These are phyloP conservation scores for Nigrospora osmanthi DNA, from an alignment of 2,329 filamentous ascomycete genomes.

Conservation along the genomic window DNA sequence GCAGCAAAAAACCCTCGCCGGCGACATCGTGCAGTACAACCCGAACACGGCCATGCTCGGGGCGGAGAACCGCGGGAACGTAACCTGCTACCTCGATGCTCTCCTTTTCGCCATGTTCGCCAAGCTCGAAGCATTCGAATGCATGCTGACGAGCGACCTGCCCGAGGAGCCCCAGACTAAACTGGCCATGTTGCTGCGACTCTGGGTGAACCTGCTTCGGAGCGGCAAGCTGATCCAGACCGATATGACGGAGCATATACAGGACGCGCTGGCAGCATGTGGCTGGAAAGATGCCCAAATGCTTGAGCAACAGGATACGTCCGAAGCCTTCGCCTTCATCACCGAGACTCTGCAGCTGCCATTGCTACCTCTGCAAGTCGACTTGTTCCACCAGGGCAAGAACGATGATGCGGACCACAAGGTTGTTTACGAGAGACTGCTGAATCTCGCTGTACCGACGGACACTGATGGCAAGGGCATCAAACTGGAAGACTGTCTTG, in stretches of 20 bases:
- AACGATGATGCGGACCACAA: constrained; percentile 86
- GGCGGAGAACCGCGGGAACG: constrained; percentile 74
- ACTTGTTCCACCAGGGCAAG: constrained; percentile 87
- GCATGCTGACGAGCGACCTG: constrained; percentile 76
- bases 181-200: constrained; percentile 67
- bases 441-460: constrained; percentile 84
- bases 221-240: constrained; percentile 77
- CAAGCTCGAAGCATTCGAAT: constrained; percentile 82
- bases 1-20: constrained; percentile 73
- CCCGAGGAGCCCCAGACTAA: constrained; percentile 63
- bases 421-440: constrained; percentile 80
- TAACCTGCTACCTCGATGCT: constrained; percentile 93
- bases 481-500: constrained; percentile 83
- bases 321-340: constrained; percentile 92
- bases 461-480: constrained; percentile 63
- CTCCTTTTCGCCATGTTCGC: constrained; percentile 95
- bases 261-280: constrained; percentile 74
- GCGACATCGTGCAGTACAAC: constrained; percentile 68
- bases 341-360: constrained; percentile 84
- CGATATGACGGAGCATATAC: constrained; percentile 77
- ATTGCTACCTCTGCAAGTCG: constrained; percentile 83
- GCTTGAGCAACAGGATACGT: constrained; percentile 86
- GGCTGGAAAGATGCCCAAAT: constrained; percentile 78
- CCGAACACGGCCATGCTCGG: constrained; percentile 67
- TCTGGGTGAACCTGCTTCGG: constrained; percentile 91